Percentiles rank a stretch among this genome's conserved stretches.
Conservation (phyloP, 2,329 filamentous ascomycete genomes). For the Trichoderma semiorbis region DNA sequence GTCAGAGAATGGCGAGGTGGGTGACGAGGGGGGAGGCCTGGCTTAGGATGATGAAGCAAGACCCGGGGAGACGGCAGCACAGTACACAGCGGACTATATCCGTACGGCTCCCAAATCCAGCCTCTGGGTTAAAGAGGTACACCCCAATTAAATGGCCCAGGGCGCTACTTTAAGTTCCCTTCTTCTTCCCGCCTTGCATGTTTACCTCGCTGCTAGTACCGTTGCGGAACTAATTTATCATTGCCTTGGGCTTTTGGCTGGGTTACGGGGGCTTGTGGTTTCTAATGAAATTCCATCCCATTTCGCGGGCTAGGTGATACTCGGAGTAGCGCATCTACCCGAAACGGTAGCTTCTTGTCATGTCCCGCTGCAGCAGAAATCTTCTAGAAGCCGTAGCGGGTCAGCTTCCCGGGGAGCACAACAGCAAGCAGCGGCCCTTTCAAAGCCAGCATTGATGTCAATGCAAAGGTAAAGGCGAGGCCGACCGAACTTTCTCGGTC, state of each 20-base stretch:
- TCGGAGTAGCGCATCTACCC: constrained; percentile 8
- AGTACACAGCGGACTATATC: neutral
- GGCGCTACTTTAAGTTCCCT: constrained; percentile 13
- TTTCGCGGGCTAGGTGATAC: neutral
- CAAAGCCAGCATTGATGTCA: neutral
- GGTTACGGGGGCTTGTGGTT: neutral
- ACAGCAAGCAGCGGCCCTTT: neutral
- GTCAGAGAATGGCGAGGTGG: neutral
- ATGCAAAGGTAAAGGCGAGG: constrained; percentile 2
- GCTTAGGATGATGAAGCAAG: neutral
- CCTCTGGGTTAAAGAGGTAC: neutral
- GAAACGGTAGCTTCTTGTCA: constrained; percentile 12
- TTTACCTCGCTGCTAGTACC: neutral
- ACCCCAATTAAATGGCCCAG: neutral
- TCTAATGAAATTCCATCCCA: neutral
- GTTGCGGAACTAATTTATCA: neutral
- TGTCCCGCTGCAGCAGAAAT: neutral
- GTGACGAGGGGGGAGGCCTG: neutral
- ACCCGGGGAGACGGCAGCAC: constrained; percentile 8
- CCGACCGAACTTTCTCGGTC: neutral
- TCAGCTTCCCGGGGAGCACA: neutral
- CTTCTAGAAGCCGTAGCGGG: constrained; percentile 6
- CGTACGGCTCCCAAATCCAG: neutral
- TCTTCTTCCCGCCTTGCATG: constrained; percentile 8
- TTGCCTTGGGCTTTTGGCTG: neutral